Base-by-base conservation (phyloP, 2,329 filamentous ascomycete species). In the Colletotrichum filicis region DNA sequence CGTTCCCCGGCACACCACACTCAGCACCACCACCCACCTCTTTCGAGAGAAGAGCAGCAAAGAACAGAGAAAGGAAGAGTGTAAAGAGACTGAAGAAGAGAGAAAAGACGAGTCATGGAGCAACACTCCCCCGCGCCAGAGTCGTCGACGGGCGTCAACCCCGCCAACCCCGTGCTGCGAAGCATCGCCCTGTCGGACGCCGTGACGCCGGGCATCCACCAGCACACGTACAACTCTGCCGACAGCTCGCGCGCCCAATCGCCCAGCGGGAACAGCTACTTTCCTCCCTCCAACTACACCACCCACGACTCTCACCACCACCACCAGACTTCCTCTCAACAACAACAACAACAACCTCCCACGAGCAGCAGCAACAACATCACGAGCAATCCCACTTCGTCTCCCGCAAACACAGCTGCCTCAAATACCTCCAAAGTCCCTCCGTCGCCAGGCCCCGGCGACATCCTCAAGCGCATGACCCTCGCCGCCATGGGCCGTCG, bases 381-480 rank as follows among this genome's bases (percentile, higher is more conserved):
- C 62, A 56, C 46, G 52, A 53, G 42, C 30, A 56, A 49, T 19
- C 42, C 42, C 16, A 22, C 52, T 42, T 12, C 52, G n/a, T 9
- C 56, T 35, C 46, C 62, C 55, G 42, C 62, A n/a, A 28, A 42
- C 60, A 63, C 74, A 52, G 42, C 14, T 42, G 16, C 60, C 58
- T 49, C 74, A 78, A 64, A 52, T 59, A 35, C 11, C 32, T 4
- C 11, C 9, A 35, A 26, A 35, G 63, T 68, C 65, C 69, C 62
- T 5, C 64, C 53, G 49, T 61, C 65, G 49, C 64, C 75, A 35
- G 56, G 64, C 12, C 55, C 70, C 55, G 58, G 81, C 30, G 84
- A 86, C 49, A 83, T 85, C 49, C 77, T 87, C 66, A 83, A 83
- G 26, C 82, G 83, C 64, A 82, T 87, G 78, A 87, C 84, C 77